Conservation (phyloP, 75 land plant species). For the Ceratopteris richardii region DNA sequence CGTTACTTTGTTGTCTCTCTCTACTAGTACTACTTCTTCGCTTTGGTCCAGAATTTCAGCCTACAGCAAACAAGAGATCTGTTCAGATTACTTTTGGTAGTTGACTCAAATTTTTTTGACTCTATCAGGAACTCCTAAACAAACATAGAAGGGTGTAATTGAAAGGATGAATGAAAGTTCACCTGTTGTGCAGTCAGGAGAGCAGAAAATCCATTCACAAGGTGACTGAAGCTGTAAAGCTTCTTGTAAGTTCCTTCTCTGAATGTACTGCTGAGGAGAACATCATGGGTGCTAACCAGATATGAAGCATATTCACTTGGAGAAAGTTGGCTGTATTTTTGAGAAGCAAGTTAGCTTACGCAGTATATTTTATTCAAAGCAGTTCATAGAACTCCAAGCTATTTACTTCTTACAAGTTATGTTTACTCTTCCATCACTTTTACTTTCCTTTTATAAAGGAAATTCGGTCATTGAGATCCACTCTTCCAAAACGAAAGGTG, state of each 20-base stretch:
- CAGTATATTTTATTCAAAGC: neutral
- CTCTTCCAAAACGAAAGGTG: too few species aligned
- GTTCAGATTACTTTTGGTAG: neutral
- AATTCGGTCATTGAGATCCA: too few species aligned
- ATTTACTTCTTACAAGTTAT: neutral
- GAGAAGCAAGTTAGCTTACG: too few species aligned
- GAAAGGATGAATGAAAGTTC: too few species aligned
- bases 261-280: slow-evolving; percentile 38
- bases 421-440: neutral
- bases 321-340: neutral
- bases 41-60: slow-evolving; percentile 18
- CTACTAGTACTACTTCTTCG: slow-evolving; percentile 37
- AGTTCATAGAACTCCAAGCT: neutral
- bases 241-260: slow-evolving; percentile 44
- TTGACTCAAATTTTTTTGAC: too few species aligned
- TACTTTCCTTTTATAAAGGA: too few species aligned
- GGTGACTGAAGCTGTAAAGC: slow-evolving; percentile 69
- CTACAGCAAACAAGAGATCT: neutral
- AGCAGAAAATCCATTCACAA: slow-evolving; percentile 70
- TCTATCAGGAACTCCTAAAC: too few species aligned
- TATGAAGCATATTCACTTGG: slow-evolving; percentile 5
- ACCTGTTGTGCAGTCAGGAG: slow-evolving; percentile 61
- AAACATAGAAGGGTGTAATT: too few species aligned
- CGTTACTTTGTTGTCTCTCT: slow-evolving; percentile 47
- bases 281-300: slow-evolving; percentile 41